These are phyloP conservation scores for Wickerhamomyces subpelliculosus DNA, from an alignment of 805 yeast genomes.

Conservation along the genomic window DNA sequence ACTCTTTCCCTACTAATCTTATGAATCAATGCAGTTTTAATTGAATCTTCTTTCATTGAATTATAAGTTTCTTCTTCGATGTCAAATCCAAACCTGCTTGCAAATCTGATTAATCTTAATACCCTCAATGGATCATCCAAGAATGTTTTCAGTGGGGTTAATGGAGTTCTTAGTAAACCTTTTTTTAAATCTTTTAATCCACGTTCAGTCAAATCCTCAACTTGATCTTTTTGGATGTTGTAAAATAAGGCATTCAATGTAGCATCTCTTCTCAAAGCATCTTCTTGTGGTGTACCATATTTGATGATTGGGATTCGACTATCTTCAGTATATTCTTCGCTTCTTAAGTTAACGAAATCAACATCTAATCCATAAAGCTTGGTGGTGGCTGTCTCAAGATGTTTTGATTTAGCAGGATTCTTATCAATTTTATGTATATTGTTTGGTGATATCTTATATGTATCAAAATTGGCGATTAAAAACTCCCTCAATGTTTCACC, in stretches of 20 bases:
- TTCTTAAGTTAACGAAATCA: slow-evolving; percentile 88
- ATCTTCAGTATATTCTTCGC: slow-evolving; percentile 76
- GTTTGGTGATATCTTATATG: slow-evolving; percentile 25
- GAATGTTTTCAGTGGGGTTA: slow-evolving; percentile 79
- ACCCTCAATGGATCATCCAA: slow-evolving; percentile 92
- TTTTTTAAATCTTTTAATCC: slow-evolving; percentile 67
- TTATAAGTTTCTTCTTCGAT: slow-evolving; percentile 48
- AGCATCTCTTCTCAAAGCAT: slow-evolving; percentile 91
- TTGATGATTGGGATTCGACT: slow-evolving; percentile 81
- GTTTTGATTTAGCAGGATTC: slow-evolving; percentile 95
- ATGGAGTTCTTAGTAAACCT: slow-evolving; percentile 82
- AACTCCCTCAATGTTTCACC: slow-evolving; percentile 59
- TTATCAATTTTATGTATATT: slow-evolving; percentile 76
- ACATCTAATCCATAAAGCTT: slow-evolving; percentile 76
- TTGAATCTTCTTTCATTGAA: slow-evolving; percentile 58
- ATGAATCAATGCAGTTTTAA: slow-evolving; percentile 50
- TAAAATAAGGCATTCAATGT: slow-evolving; percentile 89
- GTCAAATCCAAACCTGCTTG: slow-evolving; percentile 64
- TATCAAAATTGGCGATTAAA: slow-evolving; percentile 25
- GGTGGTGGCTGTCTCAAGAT: slow-evolving; percentile 93
- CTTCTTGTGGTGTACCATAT: slow-evolving; percentile 88
- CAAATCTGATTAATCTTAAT: slow-evolving; percentile 78
- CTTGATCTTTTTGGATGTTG: slow-evolving; percentile 56
- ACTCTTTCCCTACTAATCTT: slow-evolving; percentile 89
- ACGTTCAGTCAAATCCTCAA: slow-evolving; percentile 78